Evolutionary conservation across 1,284 basidiomycete species (phyloP), one percentile per base, ranked within the genome.

Genomic region (Marasmius sp.): DNA sequence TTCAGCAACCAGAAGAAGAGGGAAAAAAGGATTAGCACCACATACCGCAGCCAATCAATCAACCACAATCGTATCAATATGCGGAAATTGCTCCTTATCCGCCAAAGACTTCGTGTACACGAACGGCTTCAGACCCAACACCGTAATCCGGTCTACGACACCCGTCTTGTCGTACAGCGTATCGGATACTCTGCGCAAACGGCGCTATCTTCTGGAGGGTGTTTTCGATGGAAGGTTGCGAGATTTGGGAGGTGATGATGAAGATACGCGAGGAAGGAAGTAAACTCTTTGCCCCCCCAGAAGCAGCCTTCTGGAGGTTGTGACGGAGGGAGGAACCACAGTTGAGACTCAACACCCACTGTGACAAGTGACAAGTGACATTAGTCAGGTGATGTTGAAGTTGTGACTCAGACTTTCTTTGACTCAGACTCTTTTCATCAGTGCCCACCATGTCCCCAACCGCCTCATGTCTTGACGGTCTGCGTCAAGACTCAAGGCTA

Each of bases 41-140:
- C 91, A 69, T 74, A 97, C 95, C 66, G 94, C 88, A 48, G 77
- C 81, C 56, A 97, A 79, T 54, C 93, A 93, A 77, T 99, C 97
- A 33, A 97, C 92, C 41, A 98, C 91, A 69, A 99, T 97, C 10
- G 96, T 96, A 75, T 99, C 97, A 70, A 98, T 93, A 73, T 94
- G 90, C 3, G 92, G 93, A 69, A 91, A 92, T 38, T 86, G 86
- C 55, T 92, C 89, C 77, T 92, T 91, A 70, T 90, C 87, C 66
- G 85, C 84, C 56, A 97, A 92, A 78, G 16, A 96, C 87, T 54
- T 89, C 86, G 68, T 91, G 89, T 16, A 93, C 3, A 94, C 86
- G 65, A 90, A 88, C 12, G 94, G 87, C 68, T 89, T 85, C 52
- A 99, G 80, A n/a, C 92, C 89, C 4, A 98, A 84, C 68, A 93